Evolutionary conservation across 371 early-diverging fungal species (phyloP).

Genomic region (Zopfochytrium polystomum): DNA sequence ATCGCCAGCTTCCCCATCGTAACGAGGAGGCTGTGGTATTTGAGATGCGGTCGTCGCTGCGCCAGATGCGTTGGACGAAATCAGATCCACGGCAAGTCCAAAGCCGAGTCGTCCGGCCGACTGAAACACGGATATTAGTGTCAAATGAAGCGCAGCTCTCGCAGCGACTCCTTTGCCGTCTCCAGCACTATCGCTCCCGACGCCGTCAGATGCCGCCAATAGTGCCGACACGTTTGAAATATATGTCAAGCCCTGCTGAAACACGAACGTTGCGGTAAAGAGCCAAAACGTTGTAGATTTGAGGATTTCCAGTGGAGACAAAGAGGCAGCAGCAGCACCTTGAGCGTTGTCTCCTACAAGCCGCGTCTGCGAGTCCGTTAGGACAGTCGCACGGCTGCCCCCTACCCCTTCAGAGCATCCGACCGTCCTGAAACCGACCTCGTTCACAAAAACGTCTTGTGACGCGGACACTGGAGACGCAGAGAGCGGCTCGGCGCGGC

Average conservation of each 20-base stretch:
- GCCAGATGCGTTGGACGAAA: too few species aligned
- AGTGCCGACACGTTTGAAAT: conserved; percentile 29
- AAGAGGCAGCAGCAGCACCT: too few species aligned
- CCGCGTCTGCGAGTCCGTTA: too few species aligned
- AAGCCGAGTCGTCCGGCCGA: conserved; percentile 16
- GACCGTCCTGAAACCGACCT: background rate
- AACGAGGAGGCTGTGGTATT: too few species aligned
- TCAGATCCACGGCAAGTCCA: conserved; percentile 18
- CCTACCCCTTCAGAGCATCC: background rate
- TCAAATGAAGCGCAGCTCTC: conserved; percentile 24
- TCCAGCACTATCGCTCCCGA: background rate
- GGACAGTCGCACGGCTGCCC: too few species aligned
- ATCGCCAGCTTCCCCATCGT: too few species aligned
- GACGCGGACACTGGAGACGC: too few species aligned
- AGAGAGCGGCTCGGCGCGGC: too few species aligned
- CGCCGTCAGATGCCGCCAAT: conserved; percentile 11
- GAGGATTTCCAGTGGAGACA: conserved; percentile 25
- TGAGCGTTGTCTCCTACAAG: too few species aligned
- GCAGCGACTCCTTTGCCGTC: background rate
- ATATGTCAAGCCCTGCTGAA: conserved; percentile 34
- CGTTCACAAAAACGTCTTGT: too few species aligned
- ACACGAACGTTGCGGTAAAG: conserved; percentile 21
- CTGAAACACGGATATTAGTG: conserved; percentile 28
- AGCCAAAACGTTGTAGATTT: conserved; percentile 29
- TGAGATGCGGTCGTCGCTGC: too few species aligned